These are phyloP conservation scores for Neurospora sp. DNA, from an alignment of 495 filamentous ascomycete species.

Conservation along the genomic window DNA sequence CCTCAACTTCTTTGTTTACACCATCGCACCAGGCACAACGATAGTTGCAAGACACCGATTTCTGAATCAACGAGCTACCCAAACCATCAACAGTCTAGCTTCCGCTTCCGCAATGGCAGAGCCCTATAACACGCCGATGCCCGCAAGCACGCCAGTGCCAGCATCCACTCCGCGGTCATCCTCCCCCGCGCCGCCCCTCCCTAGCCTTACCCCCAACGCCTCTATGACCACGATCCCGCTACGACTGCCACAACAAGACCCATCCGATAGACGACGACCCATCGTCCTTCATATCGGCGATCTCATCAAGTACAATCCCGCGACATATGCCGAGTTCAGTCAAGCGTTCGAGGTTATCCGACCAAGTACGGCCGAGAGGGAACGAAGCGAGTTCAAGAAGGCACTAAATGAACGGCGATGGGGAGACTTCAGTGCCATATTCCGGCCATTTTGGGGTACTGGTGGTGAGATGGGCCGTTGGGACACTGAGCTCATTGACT, in stretches of 20 bases:
- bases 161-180: constrained; percentile 30
- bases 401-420: constrained; percentile 54
- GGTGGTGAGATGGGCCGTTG: constrained; percentile 71
- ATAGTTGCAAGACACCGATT: not conserved
- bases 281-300: constrained; percentile 60
- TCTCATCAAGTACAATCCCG: constrained; percentile 55
- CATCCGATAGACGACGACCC: constrained; percentile 14
- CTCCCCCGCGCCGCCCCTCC: constrained; percentile 29
- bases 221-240: constrained; percentile 10
- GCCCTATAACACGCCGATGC: constrained; percentile 39
- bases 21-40: not conserved
- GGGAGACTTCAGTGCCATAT: constrained; percentile 64
- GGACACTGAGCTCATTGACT: constrained; percentile 58
- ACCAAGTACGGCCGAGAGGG: constrained; percentile 37
- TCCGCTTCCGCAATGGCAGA: constrained; percentile 28
- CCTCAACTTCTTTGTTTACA: not conserved
- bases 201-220: constrained; percentile 12
- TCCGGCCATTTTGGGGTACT: constrained; percentile 70
- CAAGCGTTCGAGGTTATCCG: constrained; percentile 49
- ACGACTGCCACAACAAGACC: constrained; percentile 3
- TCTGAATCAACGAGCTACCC: rapidly evolving
- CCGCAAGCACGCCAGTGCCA: constrained; percentile 32
- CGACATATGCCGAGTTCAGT: constrained; percentile 45
- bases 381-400: constrained; percentile 48
- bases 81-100: not conserved